Conservation (phyloP, 495 filamentous ascomycete genomes). For the Penicillium arizonense region DNA sequence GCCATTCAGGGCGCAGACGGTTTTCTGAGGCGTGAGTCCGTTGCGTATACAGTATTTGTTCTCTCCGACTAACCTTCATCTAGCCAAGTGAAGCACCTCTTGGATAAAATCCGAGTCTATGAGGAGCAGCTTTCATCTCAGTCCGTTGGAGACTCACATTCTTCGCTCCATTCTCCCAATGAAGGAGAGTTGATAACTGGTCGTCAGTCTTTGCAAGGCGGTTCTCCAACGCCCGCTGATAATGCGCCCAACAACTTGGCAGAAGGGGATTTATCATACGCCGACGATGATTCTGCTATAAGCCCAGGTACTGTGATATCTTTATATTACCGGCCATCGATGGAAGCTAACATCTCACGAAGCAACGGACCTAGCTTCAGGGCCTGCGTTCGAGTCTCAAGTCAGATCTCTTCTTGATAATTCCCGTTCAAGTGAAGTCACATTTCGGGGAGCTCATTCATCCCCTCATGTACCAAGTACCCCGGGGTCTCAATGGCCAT, state of each 20-base stretch:
- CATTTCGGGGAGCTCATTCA: background rate
- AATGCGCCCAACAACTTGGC: background rate
- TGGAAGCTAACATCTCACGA: background rate
- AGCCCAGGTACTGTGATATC: constrained; percentile 12
- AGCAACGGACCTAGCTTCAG: constrained; percentile 22
- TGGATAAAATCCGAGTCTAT: constrained; percentile 14
- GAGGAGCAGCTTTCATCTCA: constrained; percentile 10
- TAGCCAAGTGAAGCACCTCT: constrained; percentile 15
- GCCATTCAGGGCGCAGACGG: constrained; percentile 11
- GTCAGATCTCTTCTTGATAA: constrained; percentile 18
- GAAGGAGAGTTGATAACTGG: background rate
- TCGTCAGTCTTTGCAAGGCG: background rate
- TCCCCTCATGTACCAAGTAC: background rate
- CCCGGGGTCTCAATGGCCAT: constrained; percentile 5
- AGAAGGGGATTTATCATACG: background rate
- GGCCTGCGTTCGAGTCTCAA: constrained; percentile 26
- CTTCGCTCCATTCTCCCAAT: background rate
- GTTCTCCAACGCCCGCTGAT: background rate
- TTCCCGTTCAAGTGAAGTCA: background rate
- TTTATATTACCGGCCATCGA: background rate
- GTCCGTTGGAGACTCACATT: background rate
- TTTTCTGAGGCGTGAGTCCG: constrained; percentile 18
- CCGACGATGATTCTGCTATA: constrained; percentile 6
- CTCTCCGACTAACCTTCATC: background rate
- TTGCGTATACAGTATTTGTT: background rate